Evolutionary conservation across 306 rosid species (phyloP).

Genomic region (Malus fusca): DNA sequence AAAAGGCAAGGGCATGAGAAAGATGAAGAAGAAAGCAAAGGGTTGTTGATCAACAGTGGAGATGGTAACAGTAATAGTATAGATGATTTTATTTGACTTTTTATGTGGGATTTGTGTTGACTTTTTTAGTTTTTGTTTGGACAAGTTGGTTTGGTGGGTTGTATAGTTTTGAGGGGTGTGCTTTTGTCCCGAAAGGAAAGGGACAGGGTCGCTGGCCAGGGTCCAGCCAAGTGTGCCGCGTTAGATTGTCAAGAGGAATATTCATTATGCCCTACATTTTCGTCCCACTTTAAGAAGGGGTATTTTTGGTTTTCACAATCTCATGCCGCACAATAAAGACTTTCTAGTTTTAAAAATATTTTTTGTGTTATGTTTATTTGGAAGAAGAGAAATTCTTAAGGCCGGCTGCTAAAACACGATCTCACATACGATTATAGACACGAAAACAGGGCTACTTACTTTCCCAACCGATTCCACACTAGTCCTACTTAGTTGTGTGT

Average conservation of each 20-base stretch:
- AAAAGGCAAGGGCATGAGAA: not conserved
- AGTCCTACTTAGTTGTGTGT: no score
- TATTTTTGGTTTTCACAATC: no score
- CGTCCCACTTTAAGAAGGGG: no score
- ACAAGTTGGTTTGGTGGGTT: not conserved
- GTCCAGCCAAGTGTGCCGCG: not conserved
- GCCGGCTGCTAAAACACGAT: no score
- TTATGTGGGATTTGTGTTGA: not conserved
- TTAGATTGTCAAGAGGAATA: not conserved
- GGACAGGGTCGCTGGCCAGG: not conserved
- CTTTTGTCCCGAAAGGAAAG: not conserved
- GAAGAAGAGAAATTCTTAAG: no score
- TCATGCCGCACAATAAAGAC: no score
- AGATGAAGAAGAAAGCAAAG: not conserved
- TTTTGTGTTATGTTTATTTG: no score
- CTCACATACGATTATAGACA: no score
- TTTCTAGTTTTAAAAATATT: no score
- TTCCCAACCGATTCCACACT: no score
- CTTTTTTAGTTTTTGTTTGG: not conserved
- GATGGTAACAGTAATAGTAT: not conserved
- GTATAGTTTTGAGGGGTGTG: not conserved
- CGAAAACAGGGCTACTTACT: no score
- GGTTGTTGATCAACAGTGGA: not conserved
- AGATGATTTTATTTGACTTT: not conserved
- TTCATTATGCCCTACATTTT: not conserved